A percentile compares a stretch with the other conserved stretches of the same genome.
phyloP scores from a whole-genome alignment of 345 rosid genomes.

The Syzygium grande region DNA sequence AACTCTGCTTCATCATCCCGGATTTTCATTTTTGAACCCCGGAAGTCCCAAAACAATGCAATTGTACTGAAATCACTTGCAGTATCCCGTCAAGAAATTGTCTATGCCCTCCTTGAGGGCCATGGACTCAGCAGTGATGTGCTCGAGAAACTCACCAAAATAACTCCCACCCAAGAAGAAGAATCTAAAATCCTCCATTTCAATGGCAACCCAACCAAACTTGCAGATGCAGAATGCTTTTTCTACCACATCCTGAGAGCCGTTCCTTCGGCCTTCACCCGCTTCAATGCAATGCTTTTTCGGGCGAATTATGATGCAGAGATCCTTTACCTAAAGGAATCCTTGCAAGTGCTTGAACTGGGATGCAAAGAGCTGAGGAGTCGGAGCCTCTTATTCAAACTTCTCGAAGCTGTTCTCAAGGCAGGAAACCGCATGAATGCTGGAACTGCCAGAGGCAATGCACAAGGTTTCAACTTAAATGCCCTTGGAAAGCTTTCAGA shows the following conservation, averaged over 20 bases:
- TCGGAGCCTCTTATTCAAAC: conserved; percentile 65
- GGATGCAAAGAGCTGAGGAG: conserved; percentile 62
- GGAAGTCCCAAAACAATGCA: conserved; percentile 49
- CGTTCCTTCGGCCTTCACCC: conserved; percentile 60
- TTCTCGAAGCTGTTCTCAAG: conserved; percentile 78
- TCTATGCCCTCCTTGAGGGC: conserved; percentile 40
- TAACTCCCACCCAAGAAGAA: conserved; percentile 70
- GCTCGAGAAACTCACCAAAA: conserved; percentile 63
- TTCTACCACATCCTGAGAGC: conserved; percentile 52
- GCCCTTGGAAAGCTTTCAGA: conserved; percentile 64
- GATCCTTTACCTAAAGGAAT: conserved; percentile 43
- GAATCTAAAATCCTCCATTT: conserved; percentile 44
- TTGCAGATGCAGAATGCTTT: conserved; percentile 71
- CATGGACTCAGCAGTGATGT: conserved; percentile 38
- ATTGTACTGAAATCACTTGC: conserved; percentile 47
- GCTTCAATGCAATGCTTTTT: conserved; percentile 59
- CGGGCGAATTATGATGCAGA: conserved; percentile 56
- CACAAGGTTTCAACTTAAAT: conserved; percentile 62
- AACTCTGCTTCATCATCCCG: conserved; percentile 18
- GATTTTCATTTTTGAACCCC: conserved; percentile 39
- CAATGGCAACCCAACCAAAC: conserved; percentile 31
- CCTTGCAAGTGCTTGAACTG: conserved; percentile 42
- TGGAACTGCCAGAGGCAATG: conserved; percentile 85
- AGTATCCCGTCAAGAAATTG: conserved; percentile 30
- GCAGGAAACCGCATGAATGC: conserved; percentile 87